Percentiles rank a stretch among this genome's conserved stretches.
These are phyloP conservation scores for Sarocladiaceae sp. DNA, from an alignment of 2,329 filamentous ascomycete genomes.

Conservation along the genomic window DNA sequence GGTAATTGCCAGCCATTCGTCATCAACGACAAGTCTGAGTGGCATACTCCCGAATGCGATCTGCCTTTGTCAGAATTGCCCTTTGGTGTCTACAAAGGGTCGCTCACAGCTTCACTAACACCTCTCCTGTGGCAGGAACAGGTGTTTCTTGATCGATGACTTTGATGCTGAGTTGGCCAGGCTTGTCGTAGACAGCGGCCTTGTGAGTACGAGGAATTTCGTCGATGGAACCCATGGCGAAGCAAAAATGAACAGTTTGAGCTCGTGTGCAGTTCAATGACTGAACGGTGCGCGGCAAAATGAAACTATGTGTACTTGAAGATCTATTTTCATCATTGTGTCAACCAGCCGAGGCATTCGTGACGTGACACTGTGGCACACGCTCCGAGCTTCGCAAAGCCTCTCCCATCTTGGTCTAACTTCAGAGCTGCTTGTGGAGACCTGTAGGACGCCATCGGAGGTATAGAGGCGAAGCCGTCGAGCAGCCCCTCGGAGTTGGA, in stretches of 20 bases:
- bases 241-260: too few relatives aligned
- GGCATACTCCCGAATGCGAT: slow-evolving; percentile 10
- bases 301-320: too few relatives aligned
- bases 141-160: slow-evolving; percentile 19
- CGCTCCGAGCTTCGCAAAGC: too few relatives aligned
- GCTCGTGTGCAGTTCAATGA: neutral
- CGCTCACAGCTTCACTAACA: slow-evolving; percentile 19
- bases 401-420: too few relatives aligned
- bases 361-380: too few relatives aligned
- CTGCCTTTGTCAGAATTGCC: neutral
- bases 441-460: too few relatives aligned
- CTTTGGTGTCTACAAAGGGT: neutral
- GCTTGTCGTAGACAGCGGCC: slow-evolving; percentile 8
- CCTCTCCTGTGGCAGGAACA: slow-evolving; percentile 17
- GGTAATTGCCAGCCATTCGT: neutral
- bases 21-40: slow-evolving; percentile 10
- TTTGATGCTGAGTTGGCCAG: slow-evolving; percentile 9
- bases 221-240: slow-evolving; percentile 6
- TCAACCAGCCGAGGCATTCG: too few relatives aligned
- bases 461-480: too few relatives aligned
- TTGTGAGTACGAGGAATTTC: neutral
- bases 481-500: too few relatives aligned
- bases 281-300: too few relatives aligned
- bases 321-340: too few relatives aligned
- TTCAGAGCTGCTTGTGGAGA: too few relatives aligned